Percentiles rank a stretch among this genome's conserved stretches.
These are phyloP conservation scores for Anacardium occidentale DNA, from an alignment of 345 rosid species.

Conservation along the genomic window DNA sequence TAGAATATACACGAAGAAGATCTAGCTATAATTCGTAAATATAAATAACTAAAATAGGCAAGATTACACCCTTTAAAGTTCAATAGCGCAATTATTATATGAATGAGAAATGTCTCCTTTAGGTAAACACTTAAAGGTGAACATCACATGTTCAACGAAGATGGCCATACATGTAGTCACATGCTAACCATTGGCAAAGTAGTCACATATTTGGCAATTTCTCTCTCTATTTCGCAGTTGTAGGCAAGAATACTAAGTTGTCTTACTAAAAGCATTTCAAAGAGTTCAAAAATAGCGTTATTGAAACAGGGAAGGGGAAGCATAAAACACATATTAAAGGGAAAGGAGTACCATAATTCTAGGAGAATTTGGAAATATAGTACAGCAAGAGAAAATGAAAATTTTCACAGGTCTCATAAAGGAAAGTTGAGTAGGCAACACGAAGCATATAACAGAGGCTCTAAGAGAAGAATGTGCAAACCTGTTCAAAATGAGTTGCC, in stretches of 20 bases:
- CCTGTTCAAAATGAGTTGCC: background rate
- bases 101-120: background rate
- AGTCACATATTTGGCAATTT: background rate
- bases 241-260: background rate
- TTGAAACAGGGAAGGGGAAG: background rate
- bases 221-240: background rate
- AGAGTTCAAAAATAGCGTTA: background rate
- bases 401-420: too few relatives aligned
- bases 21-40: too few relatives aligned
- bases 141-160: background rate
- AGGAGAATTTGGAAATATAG: background rate
- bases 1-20: too few relatives aligned
- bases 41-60: background rate
- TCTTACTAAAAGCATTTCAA: background rate
- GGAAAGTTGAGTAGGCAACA: too few relatives aligned
- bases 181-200: background rate
- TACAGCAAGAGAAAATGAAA: background rate
- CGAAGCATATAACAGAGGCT: constrained; percentile 5
- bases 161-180: background rate
- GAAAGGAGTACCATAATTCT: too few relatives aligned
- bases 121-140: background rate
- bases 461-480: background rate
- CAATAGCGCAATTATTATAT: background rate
- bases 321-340: background rate
- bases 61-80: background rate